These are phyloP conservation scores for Heracleum sosnowskyi DNA, from an alignment of 129 eudicot genomes.

Conservation along the genomic window DNA sequence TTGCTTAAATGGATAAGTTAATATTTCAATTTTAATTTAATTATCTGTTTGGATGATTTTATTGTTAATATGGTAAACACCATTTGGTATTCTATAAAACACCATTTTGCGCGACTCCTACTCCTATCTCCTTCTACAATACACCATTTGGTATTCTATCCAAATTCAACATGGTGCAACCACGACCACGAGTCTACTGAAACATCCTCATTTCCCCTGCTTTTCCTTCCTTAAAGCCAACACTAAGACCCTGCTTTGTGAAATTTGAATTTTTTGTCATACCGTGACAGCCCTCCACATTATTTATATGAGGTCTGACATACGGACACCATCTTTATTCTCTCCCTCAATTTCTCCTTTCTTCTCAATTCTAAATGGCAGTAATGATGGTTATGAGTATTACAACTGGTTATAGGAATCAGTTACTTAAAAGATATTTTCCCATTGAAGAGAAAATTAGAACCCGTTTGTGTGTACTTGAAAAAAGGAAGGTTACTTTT, in stretches of 20 bases:
- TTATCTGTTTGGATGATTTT: too few species aligned
- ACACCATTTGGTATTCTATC: background rate
- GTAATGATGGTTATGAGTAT: background rate
- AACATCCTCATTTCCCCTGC: background rate
- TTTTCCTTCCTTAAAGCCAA: background rate
- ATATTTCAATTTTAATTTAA: too few species aligned
- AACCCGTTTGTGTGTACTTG: background rate
- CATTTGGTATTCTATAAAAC: too few species aligned
- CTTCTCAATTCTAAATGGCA: background rate
- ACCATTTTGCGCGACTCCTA: too few species aligned
- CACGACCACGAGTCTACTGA: background rate
- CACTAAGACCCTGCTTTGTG: background rate
- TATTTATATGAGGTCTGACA: too few species aligned
- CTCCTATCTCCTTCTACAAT: background rate
- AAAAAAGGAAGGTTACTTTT: too few species aligned
- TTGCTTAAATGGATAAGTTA: too few species aligned
- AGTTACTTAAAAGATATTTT: background rate
- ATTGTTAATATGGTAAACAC: too few species aligned
- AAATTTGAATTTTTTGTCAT: background rate
- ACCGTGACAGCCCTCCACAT: background rate
- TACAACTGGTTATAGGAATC: background rate
- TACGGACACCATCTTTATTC: background rate
- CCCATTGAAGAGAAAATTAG: background rate
- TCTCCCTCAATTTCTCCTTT: background rate
- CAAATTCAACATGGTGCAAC: background rate